Evolutionary conservation across 2,329 filamentous ascomycete genomes (phyloP).

Genomic region (Fusarium euwallaceae): DNA sequence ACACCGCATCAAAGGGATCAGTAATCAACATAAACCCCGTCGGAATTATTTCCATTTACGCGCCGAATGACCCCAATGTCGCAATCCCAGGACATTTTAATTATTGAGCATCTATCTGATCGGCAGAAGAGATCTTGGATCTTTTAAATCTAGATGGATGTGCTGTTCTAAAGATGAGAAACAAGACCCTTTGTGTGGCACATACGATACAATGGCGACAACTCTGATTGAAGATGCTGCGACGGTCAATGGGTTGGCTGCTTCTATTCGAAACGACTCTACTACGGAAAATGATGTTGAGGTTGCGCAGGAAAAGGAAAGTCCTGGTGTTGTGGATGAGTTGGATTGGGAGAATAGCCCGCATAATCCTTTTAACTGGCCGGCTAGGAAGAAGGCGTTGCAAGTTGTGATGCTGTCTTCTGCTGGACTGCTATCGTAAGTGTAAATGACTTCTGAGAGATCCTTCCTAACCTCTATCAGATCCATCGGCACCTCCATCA

Average conservation of each 20-base stretch:
- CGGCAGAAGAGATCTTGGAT: background rate
- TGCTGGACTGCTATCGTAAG: constrained; percentile 58
- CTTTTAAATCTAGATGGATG: background rate
- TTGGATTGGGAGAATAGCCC: constrained; percentile 55
- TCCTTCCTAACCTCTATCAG: background rate
- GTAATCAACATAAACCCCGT: constrained; percentile 29
- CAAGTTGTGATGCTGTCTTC: constrained; percentile 55
- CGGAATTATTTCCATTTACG: background rate
- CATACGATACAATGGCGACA: constrained; percentile 14
- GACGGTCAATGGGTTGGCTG: constrained; percentile 1
- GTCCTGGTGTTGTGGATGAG: background rate
- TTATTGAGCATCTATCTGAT: constrained; percentile 7
- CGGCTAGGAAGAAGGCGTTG: constrained; percentile 55
- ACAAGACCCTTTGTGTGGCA: background rate
- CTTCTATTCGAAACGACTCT: constrained; percentile 17
- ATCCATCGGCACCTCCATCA: constrained; percentile 33
- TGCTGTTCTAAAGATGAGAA: background rate
- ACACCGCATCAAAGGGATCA: constrained; percentile 17
- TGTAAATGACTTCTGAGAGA: background rate
- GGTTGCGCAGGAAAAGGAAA: constrained; percentile 14
- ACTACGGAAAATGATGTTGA: constrained; percentile 50
- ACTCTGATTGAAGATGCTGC: constrained; percentile 1
- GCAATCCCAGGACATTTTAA: background rate
- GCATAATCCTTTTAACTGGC: constrained; percentile 67
- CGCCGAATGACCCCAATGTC: constrained; percentile 1